Base-by-base conservation (phyloP, 257 asterid species). In the Striga asiatica region DNA sequence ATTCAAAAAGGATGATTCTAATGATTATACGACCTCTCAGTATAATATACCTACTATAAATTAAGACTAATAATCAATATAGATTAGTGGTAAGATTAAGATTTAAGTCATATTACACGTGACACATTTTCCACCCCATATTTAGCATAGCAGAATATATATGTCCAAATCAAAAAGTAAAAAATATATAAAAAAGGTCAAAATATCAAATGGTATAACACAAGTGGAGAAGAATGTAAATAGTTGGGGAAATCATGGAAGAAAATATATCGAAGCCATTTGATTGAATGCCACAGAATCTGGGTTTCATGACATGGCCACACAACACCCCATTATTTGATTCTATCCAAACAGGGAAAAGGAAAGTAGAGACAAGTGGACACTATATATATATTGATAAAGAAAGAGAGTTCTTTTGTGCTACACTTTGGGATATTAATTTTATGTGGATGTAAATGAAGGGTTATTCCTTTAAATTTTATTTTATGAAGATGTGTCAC, bases 271-370 rank as follows among this genome's bases (percentile, higher is more conserved):
- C 39, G 11, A n/a, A 42, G 47, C 20, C 46, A 39, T 28, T 66
- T 34, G 47, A 16, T 59, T 45, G 16, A 51, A 42, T 14, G 60
- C 13, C 42, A n/a, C 61, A 56, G 61, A 47, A 62, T 56, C 61
- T 20, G 58, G 7, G 2, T 29, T 42, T 2, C 45, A 35, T 64
- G 70, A 69, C 61, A 34, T 69, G 70, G 61, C 70, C 10, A 34
- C 58, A 24, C 50, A 12, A 1, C 66, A 18, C 14, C 58, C 66
- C 54, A 53, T 60, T 6, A 35, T 42, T 63, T 56, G 74, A 69
- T 63, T 51, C 58, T 35, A 39, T 53, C 35, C 0, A 29, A 29
- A 5, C 1, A 1, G 6, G 8, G 8, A 29, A 29, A 10, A 29
- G 35, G 8, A 29, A 29, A 29, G 8, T n/a, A n/a, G n/a, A 5